These are phyloP conservation scores for Acacia concinna DNA, from an alignment of 331 rosid genomes.

Conservation along the genomic window DNA sequence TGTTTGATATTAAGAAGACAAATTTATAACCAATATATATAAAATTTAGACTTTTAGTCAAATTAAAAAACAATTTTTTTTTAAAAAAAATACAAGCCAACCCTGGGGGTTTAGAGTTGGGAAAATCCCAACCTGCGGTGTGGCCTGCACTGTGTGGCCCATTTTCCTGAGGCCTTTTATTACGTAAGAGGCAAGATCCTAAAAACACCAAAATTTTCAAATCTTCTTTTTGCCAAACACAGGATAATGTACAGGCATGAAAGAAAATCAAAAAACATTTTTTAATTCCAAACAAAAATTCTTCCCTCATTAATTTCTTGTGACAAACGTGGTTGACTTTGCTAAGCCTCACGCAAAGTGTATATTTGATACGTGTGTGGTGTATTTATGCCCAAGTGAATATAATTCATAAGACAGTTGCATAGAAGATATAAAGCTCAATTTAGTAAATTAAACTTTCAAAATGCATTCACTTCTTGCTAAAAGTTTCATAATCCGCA, in stretches of 20 bases:
- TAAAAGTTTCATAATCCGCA: slow-evolving; percentile 19
- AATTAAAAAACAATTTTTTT: no score
- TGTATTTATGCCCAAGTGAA: not conserved
- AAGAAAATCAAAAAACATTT: not conserved
- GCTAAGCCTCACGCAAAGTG: not conserved
- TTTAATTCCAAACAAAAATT: not conserved
- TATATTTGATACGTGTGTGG: not conserved
- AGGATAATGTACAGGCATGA: not conserved
- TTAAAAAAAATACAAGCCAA: no score
- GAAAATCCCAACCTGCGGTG: no score
- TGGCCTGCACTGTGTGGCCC: no score
- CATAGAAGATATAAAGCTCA: not conserved
- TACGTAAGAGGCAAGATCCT: no score
- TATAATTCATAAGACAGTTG: not conserved
- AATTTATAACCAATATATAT: no score
- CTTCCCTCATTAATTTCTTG: not conserved
- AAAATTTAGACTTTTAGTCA: no score
- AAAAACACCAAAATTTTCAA: no score
- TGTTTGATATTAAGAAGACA: no score
- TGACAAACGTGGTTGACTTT: not conserved
- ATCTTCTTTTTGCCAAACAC: no score
- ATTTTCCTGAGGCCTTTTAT: no score
- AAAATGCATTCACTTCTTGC: not conserved
- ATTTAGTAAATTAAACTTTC: not conserved
- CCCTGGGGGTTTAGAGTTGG: no score